These are phyloP conservation scores for Trypanosoma congolense DNA, from an alignment of 208 protist genomes.

Conservation along the genomic window DNA sequence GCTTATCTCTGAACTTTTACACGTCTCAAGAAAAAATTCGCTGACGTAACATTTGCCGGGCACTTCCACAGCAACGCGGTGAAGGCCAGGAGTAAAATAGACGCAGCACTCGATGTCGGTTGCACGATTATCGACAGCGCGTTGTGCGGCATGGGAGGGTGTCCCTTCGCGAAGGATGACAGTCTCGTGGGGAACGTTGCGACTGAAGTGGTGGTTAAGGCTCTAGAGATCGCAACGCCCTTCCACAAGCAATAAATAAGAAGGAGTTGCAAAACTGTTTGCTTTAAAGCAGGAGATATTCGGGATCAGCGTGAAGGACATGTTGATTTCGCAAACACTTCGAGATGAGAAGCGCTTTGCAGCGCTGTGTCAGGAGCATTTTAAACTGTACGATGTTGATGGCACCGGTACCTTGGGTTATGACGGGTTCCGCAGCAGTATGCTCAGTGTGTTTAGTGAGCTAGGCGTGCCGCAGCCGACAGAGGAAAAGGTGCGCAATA, in stretches of 20 bases:
- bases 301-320: constrained; percentile 32
- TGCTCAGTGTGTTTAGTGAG: constrained; percentile 22
- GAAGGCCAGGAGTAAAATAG: constrained; percentile 20
- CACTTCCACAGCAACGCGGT: constrained; percentile 33
- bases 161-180: constrained; percentile 30
- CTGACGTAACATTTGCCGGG: constrained; percentile 23
- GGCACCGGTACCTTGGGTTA: constrained; percentile 13
- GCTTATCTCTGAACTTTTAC: constrained; percentile 23
- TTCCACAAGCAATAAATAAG: constrained; percentile 13
- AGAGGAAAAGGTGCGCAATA: constrained; percentile 21
- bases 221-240: constrained; percentile 11
- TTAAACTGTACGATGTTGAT: constrained; percentile 17
- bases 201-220: constrained; percentile 24
- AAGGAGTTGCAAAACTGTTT: constrained; percentile 17
- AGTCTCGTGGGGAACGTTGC: constrained; percentile 34
- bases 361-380: constrained; percentile 22
- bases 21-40: constrained; percentile 14
- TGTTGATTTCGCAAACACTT: constrained; percentile 26
- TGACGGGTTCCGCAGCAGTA: constrained; percentile 13
- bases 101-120: constrained; percentile 21
- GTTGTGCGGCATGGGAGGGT: constrained; percentile 38
- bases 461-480: constrained; percentile 18
- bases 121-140: constrained; percentile 30
- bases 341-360: constrained; percentile 24
- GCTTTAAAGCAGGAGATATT: constrained; percentile 36